A percentile compares a stretch with the other conserved stretches of the same genome.
Conservation (phyloP, 768 basidiomycete genomes). For the Amanita muscaria region DNA sequence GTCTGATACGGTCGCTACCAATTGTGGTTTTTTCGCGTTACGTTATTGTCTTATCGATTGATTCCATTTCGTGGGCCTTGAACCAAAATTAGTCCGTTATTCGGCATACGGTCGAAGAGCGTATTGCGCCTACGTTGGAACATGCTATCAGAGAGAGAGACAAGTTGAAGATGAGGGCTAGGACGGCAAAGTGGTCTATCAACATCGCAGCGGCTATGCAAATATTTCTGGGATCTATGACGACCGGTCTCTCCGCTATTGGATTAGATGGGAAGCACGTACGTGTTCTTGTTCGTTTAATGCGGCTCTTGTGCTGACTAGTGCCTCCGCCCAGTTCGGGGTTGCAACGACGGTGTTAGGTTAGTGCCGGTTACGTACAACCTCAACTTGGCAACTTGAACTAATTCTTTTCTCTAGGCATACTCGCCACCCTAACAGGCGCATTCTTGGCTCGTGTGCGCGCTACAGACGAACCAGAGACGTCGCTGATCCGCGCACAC, state of each 20-base stretch:
- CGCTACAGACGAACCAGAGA: conserved; percentile 63
- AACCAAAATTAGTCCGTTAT: conserved; percentile 4
- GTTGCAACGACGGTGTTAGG: conserved; percentile 30
- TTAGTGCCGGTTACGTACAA: conserved; percentile 11
- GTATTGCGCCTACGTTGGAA: conserved; percentile 44
- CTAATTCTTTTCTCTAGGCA: conserved; percentile 39
- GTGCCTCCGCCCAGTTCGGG: conserved; percentile 21
- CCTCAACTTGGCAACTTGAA: not conserved
- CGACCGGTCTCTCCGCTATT: conserved; percentile 53
- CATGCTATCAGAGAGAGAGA: conserved; percentile 36
- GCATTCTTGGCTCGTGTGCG: conserved; percentile 65
- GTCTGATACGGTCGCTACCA: too few species aligned
- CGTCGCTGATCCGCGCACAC: conserved; percentile 45
- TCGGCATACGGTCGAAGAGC: conserved; percentile 37
- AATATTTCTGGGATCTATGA: conserved; percentile 56
- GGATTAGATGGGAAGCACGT: conserved; percentile 30
- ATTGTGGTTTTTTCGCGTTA: too few species aligned
- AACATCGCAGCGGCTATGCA: conserved; percentile 53
- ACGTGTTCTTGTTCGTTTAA: conserved; percentile 8
- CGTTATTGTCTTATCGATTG: too few species aligned
- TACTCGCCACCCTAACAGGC: conserved; percentile 57
- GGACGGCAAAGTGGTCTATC: conserved; percentile 26
- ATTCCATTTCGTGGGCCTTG: too few species aligned
- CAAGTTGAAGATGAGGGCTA: conserved; percentile 40
- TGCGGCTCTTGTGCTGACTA: not conserved